Conservation (phyloP, 169 alveolate genomes). For the Cryptosporidium canis region DNA sequence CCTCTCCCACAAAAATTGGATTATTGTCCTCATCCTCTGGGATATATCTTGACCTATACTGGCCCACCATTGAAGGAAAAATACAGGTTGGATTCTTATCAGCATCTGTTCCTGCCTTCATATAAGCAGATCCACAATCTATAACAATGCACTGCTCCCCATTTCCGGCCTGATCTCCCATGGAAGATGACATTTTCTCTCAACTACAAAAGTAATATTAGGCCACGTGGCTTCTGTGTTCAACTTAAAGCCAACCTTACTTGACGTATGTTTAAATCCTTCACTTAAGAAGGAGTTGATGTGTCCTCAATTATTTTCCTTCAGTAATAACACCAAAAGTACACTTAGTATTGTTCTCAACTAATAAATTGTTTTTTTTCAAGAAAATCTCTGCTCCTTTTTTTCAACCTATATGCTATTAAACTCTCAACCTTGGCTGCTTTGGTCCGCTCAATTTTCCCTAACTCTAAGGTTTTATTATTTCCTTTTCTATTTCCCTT, state of each 20-base stretch:
- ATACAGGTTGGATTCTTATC: constrained; percentile 81
- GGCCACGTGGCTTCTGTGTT: neutral
- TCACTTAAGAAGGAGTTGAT: too few relatives aligned
- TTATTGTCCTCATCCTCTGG: constrained; percentile 81
- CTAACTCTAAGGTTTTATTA: neutral
- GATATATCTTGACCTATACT: constrained; percentile 78
- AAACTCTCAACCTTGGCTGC: neutral
- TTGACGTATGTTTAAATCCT: too few relatives aligned
- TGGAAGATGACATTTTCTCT: constrained; percentile 15
- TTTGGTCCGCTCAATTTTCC: neutral
- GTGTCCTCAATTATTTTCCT: too few relatives aligned
- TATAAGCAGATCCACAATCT: constrained; percentile 79
- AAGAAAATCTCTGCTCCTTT: neutral
- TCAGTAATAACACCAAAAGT: too few relatives aligned
- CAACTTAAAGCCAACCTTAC: neutral
- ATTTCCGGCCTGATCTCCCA: constrained; percentile 25
- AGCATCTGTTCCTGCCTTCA: constrained; percentile 84
- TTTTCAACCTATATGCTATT: neutral
- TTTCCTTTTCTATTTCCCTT: neutral
- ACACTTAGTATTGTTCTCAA: too few relatives aligned
- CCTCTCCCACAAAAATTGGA: constrained; percentile 80
- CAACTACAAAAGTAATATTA: neutral
- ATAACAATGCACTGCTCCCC: constrained; percentile 48
- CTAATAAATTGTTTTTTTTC: too few relatives aligned
- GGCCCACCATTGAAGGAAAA: constrained; percentile 80